Conservation (phyloP, 306 rosid genomes). For the Citrullus colocynthis region DNA sequence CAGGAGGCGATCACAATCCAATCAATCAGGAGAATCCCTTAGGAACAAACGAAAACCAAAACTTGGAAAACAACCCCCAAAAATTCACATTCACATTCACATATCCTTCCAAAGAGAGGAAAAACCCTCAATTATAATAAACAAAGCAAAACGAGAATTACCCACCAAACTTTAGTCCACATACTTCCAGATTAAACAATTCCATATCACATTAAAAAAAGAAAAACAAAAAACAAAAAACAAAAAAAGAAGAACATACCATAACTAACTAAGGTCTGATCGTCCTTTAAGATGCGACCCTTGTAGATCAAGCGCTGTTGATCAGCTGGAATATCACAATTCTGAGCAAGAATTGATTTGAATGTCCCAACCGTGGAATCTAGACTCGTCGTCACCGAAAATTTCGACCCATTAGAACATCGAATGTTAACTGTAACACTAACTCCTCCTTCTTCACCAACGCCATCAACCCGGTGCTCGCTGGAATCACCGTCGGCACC, state of each 20-base stretch:
- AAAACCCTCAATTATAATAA: background rate
- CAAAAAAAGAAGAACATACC: constrained; percentile 18
- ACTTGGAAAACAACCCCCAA: background rate
- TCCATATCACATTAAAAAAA: background rate
- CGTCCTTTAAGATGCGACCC: constrained; percentile 79
- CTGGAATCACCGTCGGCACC: constrained; percentile 12
- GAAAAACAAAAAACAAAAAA: background rate
- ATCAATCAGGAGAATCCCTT: background rate
- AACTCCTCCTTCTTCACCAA: background rate
- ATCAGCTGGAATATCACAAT: constrained; percentile 43
- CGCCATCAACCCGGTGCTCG: constrained; percentile 3
- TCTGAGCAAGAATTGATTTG: constrained; percentile 39
- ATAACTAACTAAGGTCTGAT: constrained; percentile 57
- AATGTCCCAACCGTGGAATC: constrained; percentile 45
- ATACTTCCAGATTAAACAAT: background rate
- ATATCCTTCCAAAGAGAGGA: background rate
- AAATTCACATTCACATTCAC: background rate
- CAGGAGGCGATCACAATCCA: background rate
- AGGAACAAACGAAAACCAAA: background rate
- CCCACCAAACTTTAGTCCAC: background rate
- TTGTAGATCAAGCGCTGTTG: constrained; percentile 84
- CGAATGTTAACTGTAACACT: constrained; percentile 35
- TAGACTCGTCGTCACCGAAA: constrained; percentile 36
- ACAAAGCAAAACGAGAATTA: background rate
- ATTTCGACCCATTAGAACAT: constrained; percentile 65